Percentiles rank a stretch among this genome's conserved stretches.
Conservation (phyloP, 1,284 basidiomycete genomes). For the Pseudozyma pruni region DNA sequence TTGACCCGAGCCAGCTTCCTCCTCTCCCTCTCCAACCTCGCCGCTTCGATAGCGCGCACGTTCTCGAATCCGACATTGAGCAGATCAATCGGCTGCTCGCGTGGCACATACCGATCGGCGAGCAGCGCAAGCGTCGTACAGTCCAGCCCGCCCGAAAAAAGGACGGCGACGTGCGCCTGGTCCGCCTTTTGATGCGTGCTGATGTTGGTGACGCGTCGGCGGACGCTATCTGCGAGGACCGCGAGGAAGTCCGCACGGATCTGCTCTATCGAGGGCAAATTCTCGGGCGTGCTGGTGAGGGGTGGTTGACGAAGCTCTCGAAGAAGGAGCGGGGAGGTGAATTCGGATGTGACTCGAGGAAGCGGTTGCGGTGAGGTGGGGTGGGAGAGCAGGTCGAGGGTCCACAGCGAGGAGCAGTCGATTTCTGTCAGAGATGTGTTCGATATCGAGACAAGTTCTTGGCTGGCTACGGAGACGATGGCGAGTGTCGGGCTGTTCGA, state of each 20-base stretch:
- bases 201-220: conserved; percentile 70
- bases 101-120: conserved; percentile 72
- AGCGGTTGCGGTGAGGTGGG: conserved; percentile 6
- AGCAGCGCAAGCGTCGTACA: conserved; percentile 85
- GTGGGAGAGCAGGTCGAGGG: conserved; percentile 70
- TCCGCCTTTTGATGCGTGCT: conserved; percentile 16
- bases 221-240: conserved; percentile 68
- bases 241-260: conserved; percentile 62
- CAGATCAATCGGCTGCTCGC: conserved; percentile 84
- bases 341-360: conserved; percentile 5
- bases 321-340: conserved; percentile 21
- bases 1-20: conserved; percentile 17
- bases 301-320: conserved; percentile 17
- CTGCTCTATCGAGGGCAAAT: not conserved
- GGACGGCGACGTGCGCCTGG: conserved; percentile 76
- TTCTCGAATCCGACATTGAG: conserved; percentile 97
- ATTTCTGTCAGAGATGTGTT: conserved; percentile 72
- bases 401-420: conserved; percentile 74
- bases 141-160: conserved; percentile 97
- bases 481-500: conserved; percentile 73
- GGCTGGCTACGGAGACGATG: conserved; percentile 77
- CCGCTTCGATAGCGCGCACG: conserved; percentile 74
- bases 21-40: conserved; percentile 52
- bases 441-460: conserved; percentile 71
- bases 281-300: not conserved